Base-by-base conservation (phyloP, 2,329 filamentous ascomycete species). In the Uncinocarpus reesii region DNA sequence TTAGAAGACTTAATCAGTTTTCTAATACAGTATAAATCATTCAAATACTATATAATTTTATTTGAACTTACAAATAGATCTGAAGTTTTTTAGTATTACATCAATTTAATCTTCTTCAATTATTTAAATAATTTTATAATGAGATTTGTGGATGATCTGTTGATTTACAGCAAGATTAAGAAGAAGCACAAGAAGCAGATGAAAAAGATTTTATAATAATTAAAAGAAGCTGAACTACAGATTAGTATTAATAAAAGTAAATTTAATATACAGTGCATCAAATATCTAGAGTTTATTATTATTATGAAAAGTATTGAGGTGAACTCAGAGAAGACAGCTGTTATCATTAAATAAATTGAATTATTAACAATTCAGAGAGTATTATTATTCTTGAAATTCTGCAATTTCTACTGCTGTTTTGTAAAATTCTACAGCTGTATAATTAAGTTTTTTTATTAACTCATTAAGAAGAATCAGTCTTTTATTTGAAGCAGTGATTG, bases 51-150 rank as follows among this genome's bases (percentile, higher is more conserved):
- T 18, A 16, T 42, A 7, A 7, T 42, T 10, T 29, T 7, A 8
- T 42, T 42, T 42, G 18, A 42, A 10, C 15, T 42, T 16, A 42
- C 7, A 6, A 42, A 42, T 28, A 29, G 20, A 42, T 29, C 13
- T 8, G 10, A 15, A 15, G 23, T 29, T 4, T 42, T 42, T 29
- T 20, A 42, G 13, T 6, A 29, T 3, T 42, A 28, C 18, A 49
- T 49, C 4, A 49, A 49, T 23, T 11, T 7, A 4, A 23, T 28
- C 13, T 37, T 49, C 10, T 20, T 23, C 16, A 32, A 42, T 28
- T 36, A 21, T 16, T 8, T 49, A 4, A 34, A 49, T 24, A 44
- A 44, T 5, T 49, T 44, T 24, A 3, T 44, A 4, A 34, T 15
- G 2, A 18, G 11, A 2, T 41, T 29, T 42, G 7, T 48, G 5